Conservation (phyloP, 1,284 basidiomycete species). For the Hemileia vastatrix region DNA sequence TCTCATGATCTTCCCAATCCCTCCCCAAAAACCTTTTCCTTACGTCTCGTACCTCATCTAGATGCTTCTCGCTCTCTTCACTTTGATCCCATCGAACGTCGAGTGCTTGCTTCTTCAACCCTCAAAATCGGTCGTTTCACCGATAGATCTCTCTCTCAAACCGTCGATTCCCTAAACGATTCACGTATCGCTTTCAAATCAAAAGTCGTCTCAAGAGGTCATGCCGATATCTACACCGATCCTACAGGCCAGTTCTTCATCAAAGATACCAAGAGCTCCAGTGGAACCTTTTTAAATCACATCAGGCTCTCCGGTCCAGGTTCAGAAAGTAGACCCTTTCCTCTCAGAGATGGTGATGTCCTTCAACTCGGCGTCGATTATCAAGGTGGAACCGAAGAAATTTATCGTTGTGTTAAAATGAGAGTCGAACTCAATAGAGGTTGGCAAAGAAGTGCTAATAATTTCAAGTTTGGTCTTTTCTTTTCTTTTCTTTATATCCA, state of each 20-base stretch:
- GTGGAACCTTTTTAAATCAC: slow-evolving; percentile 94
- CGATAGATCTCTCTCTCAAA: slow-evolving; percentile 57
- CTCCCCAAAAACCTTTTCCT: slow-evolving; percentile 46
- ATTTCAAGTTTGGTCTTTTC: slow-evolving; percentile 67
- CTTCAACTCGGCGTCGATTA: slow-evolving; percentile 96
- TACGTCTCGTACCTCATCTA: slow-evolving; percentile 84
- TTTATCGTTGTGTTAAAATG: slow-evolving; percentile 97
- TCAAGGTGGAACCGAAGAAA: slow-evolving; percentile 93
- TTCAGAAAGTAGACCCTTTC: slow-evolving; percentile 64
- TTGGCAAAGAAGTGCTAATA: slow-evolving; percentile 78
- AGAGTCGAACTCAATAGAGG: slow-evolving; percentile 69
- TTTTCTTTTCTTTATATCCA: neutral
- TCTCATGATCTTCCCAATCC: neutral
- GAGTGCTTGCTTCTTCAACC: slow-evolving; percentile 51
- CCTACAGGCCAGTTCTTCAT: slow-evolving; percentile 60
- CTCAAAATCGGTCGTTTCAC: slow-evolving; percentile 87
- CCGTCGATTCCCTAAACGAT: slow-evolving; percentile 56
- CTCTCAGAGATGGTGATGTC: slow-evolving; percentile 86
- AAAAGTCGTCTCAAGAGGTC: slow-evolving; percentile 87
- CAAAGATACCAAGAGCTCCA: slow-evolving; percentile 78
- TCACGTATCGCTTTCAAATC: slow-evolving; percentile 70
- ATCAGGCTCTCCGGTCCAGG: slow-evolving; percentile 75
- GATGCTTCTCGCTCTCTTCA: slow-evolving; percentile 78
- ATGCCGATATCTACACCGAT: slow-evolving; percentile 86
- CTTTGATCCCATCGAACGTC: slow-evolving; percentile 70